Conservation (phyloP, 2,329 filamentous ascomycete genomes). For the Ophiosphaerella herpotricha region DNA sequence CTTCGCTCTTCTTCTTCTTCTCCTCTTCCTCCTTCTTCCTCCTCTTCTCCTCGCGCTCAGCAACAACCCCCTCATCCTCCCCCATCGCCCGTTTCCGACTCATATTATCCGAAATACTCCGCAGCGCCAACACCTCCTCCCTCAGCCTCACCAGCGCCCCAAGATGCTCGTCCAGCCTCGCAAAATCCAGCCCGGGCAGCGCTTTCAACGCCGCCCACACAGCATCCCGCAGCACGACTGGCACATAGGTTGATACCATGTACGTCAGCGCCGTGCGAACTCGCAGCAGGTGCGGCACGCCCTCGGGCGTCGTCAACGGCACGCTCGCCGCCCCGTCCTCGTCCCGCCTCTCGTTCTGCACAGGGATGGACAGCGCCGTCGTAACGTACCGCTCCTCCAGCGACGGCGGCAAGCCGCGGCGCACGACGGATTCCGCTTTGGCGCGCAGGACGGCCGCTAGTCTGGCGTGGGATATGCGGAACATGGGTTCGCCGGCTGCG, state of each 20-base stretch:
- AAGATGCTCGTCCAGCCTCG: constrained; percentile 72
- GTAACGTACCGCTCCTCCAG: constrained; percentile 86
- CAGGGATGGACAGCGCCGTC: constrained; percentile 74
- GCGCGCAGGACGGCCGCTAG: constrained; percentile 66
- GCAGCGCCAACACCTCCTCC: constrained; percentile 70
- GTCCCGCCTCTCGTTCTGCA: constrained; percentile 57
- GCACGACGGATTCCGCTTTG: constrained; percentile 74
- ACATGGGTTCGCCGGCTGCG: constrained; percentile 84
- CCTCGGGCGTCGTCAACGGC: constrained; percentile 38
- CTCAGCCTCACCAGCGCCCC: constrained; percentile 68
- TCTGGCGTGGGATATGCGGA: constrained; percentile 74
- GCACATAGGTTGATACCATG: constrained; percentile 65
- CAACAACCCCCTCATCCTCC: constrained; percentile 68
- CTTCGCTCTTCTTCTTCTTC: constrained; percentile 79
- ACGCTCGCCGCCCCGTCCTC: background rate
- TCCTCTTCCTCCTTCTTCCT: constrained; percentile 87
- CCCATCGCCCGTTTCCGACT: constrained; percentile 62
- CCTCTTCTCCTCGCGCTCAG: constrained; percentile 74
- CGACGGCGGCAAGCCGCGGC: constrained; percentile 70
- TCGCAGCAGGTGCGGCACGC: constrained; percentile 65
- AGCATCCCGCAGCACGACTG: constrained; percentile 47
- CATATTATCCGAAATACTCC: constrained; percentile 71
- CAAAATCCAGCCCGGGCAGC: constrained; percentile 62
- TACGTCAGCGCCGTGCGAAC: constrained; percentile 68
- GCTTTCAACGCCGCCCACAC: constrained; percentile 1